Conservation (phyloP, 129 eudicot species). For the Helichrysum umbraculigerum region DNA sequence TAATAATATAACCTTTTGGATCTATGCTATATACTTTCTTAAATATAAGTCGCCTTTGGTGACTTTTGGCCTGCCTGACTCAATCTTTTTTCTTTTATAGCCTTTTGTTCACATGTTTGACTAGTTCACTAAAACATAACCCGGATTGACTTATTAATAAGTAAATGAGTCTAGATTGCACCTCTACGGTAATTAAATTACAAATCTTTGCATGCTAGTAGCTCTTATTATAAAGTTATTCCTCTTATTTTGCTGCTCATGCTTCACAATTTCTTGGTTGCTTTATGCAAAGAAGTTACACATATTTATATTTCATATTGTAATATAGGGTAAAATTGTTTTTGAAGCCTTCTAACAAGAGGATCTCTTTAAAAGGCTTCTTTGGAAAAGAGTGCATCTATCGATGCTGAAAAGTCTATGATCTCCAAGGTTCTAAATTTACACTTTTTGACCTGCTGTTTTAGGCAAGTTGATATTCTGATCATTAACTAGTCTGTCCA, state of each 20-base stretch:
- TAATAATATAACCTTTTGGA: not conserved
- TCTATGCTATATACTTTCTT: too few relatives aligned
- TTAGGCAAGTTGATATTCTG: not conserved
- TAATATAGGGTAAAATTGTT: constrained; percentile 88
- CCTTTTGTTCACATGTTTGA: not conserved
- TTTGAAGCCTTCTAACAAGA: constrained; percentile 97
- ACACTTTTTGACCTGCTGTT: not conserved
- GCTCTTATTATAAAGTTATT: not conserved
- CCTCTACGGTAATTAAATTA: not conserved
- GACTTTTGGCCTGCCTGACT: not conserved
- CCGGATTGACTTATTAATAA: not conserved
- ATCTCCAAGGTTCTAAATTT: constrained; percentile 71
- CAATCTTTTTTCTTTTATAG: not conserved
- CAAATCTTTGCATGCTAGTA: not conserved
- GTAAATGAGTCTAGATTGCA: not conserved
- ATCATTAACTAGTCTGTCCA: constrained; percentile 18
- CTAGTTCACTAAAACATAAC: not conserved
- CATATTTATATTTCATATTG: not conserved
- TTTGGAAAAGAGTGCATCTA: constrained; percentile 96
- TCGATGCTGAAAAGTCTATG: constrained; percentile 99
- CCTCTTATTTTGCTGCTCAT: constrained; percentile 1
- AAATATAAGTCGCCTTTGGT: not conserved
- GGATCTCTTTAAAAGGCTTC: constrained; percentile 94
- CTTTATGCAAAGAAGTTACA: not conserved
- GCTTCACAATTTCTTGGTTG: not conserved